Evolutionary conservation across 768 basidiomycete genomes (phyloP), one percentile per base, ranked within the genome.

Genomic region (Strobilomyces confusus): DNA sequence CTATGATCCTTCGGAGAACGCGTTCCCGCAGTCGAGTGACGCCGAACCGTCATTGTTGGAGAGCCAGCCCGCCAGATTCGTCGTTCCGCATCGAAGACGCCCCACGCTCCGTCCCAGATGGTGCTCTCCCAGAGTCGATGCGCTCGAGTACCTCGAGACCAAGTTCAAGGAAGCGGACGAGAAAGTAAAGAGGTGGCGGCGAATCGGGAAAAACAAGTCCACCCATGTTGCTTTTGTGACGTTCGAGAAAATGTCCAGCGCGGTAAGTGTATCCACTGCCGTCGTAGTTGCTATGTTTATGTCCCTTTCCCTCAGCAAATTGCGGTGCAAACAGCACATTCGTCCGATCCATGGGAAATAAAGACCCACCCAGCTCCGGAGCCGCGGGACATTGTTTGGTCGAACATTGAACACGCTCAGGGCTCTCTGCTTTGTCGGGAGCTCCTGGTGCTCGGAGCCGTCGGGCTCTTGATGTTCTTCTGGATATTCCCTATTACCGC

Each of bases 361-460:
- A 77, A 77, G 30, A 95, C 91, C 12, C 79, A 75, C 53, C 80
- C 82, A 19, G 94, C 95, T 0, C 95, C 95, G 0, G 95, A 98
- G 66, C 95, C 95, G 11, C 82, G 95, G 44, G 95, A 98, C 67
- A 90, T 98, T 51, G 83, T 98, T 19, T 99, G 97, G 97, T 77
- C 85, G 29, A 94, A 93, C 60, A 87, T 98, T 74, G 76, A 84
- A 2, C 81, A 86, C 20, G 80, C 90, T 0, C 73, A 75, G 1
- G 64, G 77, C 15, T 73, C 81, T 32, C 74, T 84, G 17, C 77
- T 81, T 43, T 75, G 83, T 4, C 84, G 97, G 26, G 83, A 92
- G 40, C 52, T 85, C 32, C 64, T 95, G 25, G 90, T 95, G 2
- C 70, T 90, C 20, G 75, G 69, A 14, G 75, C 83, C 29, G 88